Percentiles rank a stretch among this genome's conserved stretches.
Conservation (phyloP, 2,329 filamentous ascomycete genomes). For the Dothideomycetes sp. region DNA sequence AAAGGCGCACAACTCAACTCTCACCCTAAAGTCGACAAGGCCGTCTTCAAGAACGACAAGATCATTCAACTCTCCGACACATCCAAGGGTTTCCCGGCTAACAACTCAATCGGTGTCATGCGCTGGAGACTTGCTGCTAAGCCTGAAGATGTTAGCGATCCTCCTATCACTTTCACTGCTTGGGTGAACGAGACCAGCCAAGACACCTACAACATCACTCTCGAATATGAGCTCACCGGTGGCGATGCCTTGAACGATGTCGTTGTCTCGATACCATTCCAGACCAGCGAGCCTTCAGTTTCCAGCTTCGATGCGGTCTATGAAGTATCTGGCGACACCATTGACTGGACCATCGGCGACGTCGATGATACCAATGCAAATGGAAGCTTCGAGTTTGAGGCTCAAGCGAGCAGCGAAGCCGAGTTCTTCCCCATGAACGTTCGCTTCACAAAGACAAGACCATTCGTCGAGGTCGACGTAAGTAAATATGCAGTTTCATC, state of each 20-base stretch:
- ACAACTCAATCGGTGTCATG: conserved; percentile 86
- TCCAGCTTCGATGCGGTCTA: conserved; percentile 92
- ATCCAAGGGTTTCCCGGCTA: conserved; percentile 82
- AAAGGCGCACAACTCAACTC: conserved; percentile 87
- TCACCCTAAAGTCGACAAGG: conserved; percentile 92
- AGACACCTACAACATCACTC: conserved; percentile 76
- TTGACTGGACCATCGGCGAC: conserved; percentile 88
- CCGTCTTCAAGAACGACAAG: conserved; percentile 72
- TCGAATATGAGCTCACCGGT: conserved; percentile 90
- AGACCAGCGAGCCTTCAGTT: conserved; percentile 73
- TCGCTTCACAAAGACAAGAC: conserved; percentile 73
- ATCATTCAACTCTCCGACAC: conserved; percentile 84
- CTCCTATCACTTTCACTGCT: conserved; percentile 92
- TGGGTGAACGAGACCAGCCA: conserved; percentile 88
- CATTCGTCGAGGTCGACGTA: conserved; percentile 91
- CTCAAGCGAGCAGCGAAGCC: conserved; percentile 73
- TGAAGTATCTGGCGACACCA: conserved; percentile 80
- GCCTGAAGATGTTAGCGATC: conserved; percentile 66
- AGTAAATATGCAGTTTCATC: conserved; percentile 34
- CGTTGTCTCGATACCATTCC: conserved; percentile 77
- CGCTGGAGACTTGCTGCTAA: conserved; percentile 84
- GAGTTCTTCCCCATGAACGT: conserved; percentile 98
- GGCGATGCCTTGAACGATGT: conserved; percentile 74
- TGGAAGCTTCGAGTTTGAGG: conserved; percentile 93
- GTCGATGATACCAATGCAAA: conserved; percentile 74